phyloP scores from a whole-genome alignment of 1,284 basidiomycete genomes.

The Naganishia albida region DNA sequence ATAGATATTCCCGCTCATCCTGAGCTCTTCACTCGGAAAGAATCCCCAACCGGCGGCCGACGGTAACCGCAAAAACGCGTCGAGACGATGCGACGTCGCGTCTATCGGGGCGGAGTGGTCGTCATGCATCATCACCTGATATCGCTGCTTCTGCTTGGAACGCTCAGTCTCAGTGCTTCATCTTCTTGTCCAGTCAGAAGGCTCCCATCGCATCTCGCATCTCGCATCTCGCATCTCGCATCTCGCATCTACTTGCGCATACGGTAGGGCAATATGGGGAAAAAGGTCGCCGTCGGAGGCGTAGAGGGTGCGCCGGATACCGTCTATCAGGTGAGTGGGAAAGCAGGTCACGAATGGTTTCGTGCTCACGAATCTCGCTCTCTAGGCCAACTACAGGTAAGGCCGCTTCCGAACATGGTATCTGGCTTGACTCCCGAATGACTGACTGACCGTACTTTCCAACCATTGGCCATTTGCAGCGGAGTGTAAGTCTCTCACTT shows the following conservation, averaged over 20 bases:
- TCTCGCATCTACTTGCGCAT: no score
- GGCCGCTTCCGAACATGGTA: background rate
- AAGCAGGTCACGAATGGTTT: background rate
- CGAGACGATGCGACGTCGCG: background rate
- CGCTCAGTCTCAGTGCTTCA: no score
- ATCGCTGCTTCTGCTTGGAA: no score
- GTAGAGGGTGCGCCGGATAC: conserved; percentile 43
- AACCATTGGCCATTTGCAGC: conserved; percentile 38
- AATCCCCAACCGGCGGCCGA: no score
- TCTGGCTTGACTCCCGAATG: background rate
- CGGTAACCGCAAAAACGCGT: background rate
- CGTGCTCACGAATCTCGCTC: background rate
- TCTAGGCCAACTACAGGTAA: conserved; percentile 44
- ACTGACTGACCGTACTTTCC: conserved; percentile 17
- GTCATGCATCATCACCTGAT: background rate
- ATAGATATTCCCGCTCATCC: no score
- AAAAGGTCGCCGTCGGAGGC: conserved; percentile 40
- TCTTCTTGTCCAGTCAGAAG: no score
- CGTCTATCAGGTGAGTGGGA: conserved; percentile 43
- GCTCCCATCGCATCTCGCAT: no score
- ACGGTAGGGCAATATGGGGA: conserved; percentile 28
- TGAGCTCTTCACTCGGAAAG: no score
- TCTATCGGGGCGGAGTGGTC: no score
- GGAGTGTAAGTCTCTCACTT: conserved; percentile 50
- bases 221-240: no score